Percentiles rank a stretch among this genome's conserved stretches.
Evolutionary conservation across 805 yeast species (phyloP).

Genomic region (Schwanniomyces occidentalis): DNA sequence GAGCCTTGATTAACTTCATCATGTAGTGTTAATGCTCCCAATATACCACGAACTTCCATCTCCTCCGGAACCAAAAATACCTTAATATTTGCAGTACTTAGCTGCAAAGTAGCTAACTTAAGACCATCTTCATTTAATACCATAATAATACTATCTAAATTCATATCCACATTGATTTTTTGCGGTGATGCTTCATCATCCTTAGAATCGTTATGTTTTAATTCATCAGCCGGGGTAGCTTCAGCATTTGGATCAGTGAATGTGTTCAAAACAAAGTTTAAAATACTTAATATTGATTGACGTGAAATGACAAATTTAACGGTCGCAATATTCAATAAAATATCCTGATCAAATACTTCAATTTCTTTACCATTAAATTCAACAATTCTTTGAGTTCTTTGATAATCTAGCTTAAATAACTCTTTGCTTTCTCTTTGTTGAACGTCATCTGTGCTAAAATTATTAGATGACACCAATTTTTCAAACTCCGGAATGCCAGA

Average conservation of each 20-base stretch:
- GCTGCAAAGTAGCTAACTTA: constrained; percentile 73
- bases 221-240: constrained; percentile 64
- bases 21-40: constrained; percentile 76
- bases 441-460: constrained; percentile 37
- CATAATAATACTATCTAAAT: constrained; percentile 69
- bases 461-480: constrained; percentile 66
- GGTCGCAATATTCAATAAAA: constrained; percentile 73
- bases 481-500: constrained; percentile 64
- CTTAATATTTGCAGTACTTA: constrained; percentile 70
- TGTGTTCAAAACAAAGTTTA: constrained; percentile 82
- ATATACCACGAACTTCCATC: constrained; percentile 65
- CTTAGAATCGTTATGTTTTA: constrained; percentile 65
- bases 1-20: constrained; percentile 74
- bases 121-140: constrained; percentile 82
- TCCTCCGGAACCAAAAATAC: constrained; percentile 73
- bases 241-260: constrained; percentile 81
- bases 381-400: constrained; percentile 60
- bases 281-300: constrained; percentile 70
- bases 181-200: constrained; percentile 65
- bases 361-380: constrained; percentile 52
- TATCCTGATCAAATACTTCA: constrained; percentile 75
- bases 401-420: constrained; percentile 60
- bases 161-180: constrained; percentile 66
- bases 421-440: constrained; percentile 31
- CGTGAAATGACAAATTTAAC: constrained; percentile 74